Percentiles rank a stretch among this genome's conserved stretches.
Evolutionary conservation across 305 asterid species (phyloP).

Genomic region (Fraxinus albicans): DNA sequence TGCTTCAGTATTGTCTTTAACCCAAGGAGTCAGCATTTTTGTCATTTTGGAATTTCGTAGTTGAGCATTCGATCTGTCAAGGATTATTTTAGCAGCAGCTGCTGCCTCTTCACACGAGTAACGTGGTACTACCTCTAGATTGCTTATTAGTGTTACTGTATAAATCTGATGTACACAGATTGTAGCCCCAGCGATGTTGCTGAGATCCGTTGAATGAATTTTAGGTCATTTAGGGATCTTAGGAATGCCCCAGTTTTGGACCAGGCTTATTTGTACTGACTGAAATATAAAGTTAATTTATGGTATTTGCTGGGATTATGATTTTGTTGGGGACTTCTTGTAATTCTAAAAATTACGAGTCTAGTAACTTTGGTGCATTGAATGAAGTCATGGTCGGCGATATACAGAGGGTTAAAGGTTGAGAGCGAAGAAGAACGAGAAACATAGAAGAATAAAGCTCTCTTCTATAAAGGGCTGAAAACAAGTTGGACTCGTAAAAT

Average conservation of each 20-base stretch:
- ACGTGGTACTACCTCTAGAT: neutral
- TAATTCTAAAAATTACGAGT: neutral
- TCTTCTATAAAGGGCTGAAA: conserved; percentile 19
- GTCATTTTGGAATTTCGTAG: neutral
- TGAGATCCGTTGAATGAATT: neutral
- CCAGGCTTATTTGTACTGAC: neutral
- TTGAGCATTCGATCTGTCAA: neutral
- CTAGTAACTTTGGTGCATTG: neutral
- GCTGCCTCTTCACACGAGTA: neutral
- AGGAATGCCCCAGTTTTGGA: neutral
- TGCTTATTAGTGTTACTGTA: neutral
- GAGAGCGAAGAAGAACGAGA: neutral
- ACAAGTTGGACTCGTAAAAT: conserved; percentile 16
- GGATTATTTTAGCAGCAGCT: neutral
- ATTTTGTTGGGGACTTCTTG: neutral
- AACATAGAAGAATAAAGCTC: neutral
- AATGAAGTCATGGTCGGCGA: neutral
- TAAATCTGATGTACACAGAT: neutral
- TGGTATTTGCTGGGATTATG: neutral
- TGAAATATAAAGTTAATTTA: neutral
- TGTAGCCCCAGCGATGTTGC: neutral
- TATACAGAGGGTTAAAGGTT: neutral
- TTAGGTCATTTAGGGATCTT: neutral
- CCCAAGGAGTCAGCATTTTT: neutral
- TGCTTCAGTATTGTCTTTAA: neutral